Evolutionary conservation across 1,284 basidiomycete genomes (phyloP).

Genomic region (Filobasidium uniguttulatum): DNA sequence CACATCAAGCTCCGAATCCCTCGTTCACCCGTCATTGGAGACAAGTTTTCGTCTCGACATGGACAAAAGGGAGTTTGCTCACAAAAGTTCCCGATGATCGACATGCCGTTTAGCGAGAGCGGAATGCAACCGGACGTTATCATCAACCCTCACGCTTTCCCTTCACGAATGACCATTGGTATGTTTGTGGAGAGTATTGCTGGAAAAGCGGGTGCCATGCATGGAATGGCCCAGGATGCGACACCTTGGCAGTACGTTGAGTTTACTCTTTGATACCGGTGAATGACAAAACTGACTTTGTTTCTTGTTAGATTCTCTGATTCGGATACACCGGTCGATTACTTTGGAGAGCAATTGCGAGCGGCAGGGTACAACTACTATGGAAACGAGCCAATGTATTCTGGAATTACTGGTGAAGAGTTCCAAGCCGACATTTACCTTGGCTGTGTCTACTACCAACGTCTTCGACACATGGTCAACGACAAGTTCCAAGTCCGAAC

Average conservation of each 20-base stretch:
- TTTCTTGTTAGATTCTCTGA: conserved; percentile 68
- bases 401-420: conserved; percentile 95
- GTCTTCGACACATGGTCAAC: conserved; percentile 96
- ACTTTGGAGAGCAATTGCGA: conserved; percentile 76
- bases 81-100: conserved; percentile 94
- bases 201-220: conserved; percentile 95
- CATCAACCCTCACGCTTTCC: conserved; percentile 99
- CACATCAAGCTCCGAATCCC: conserved; percentile 89
- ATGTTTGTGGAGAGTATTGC: conserved; percentile 99
- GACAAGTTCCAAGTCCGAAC: conserved; percentile 99
- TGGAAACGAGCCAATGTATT: conserved; percentile 99
- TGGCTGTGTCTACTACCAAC: conserved; percentile 96
- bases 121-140: conserved; percentile 99
- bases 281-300: conserved; percentile 13
- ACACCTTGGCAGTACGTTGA: conserved; percentile 79
- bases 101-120: conserved; percentile 98
- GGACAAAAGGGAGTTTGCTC: conserved; percentile 99
- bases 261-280: not conserved
- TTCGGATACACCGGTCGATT: conserved; percentile 86
- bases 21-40: conserved; percentile 91
- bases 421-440: conserved; percentile 98
- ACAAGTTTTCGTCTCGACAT: conserved; percentile 98
- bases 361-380: conserved; percentile 97
- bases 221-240: conserved; percentile 93
- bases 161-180: conserved; percentile 98